phyloP scores from a whole-genome alignment of 805 yeast genomes.

The Kodamaea neixiangensis region DNA sequence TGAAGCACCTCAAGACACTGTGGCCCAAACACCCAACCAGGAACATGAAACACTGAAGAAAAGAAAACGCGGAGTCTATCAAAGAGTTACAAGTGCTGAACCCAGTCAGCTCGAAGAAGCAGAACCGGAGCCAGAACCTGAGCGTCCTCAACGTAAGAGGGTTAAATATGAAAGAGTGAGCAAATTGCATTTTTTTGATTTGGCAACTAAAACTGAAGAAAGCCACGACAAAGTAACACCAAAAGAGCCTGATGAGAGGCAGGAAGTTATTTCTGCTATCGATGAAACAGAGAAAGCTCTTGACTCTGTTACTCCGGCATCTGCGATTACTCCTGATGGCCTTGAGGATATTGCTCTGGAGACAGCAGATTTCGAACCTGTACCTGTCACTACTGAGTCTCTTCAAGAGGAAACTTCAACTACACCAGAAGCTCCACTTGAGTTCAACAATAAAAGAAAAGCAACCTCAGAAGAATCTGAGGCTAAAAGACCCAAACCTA shows the following conservation, averaged over 20 bases:
- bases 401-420: not conserved
- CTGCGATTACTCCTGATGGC: not conserved
- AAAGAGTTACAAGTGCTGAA: conserved; percentile 5
- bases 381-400: not conserved
- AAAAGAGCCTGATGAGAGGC: not conserved
- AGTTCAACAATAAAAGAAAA: not conserved
- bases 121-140: not conserved
- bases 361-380: not conserved
- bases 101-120: not conserved
- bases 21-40: not conserved
- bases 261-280: not conserved
- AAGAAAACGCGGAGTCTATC: conserved; percentile 6
- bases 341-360: not conserved
- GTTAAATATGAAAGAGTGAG: conserved; percentile 34
- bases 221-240: not conserved
- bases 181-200: conserved; percentile 37
- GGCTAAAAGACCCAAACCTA: not conserved
- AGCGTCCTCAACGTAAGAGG: conserved; percentile 16
- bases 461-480: not conserved
- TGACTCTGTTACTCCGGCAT: not conserved
- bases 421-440: not conserved
- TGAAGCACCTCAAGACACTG: not conserved
- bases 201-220: conserved; percentile 12
- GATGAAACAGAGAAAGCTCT: not conserved
- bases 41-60: not conserved